Base-by-base conservation (phyloP, 192 early-diverging fungal genomes). In the Globomyces pollinis-pini region DNA sequence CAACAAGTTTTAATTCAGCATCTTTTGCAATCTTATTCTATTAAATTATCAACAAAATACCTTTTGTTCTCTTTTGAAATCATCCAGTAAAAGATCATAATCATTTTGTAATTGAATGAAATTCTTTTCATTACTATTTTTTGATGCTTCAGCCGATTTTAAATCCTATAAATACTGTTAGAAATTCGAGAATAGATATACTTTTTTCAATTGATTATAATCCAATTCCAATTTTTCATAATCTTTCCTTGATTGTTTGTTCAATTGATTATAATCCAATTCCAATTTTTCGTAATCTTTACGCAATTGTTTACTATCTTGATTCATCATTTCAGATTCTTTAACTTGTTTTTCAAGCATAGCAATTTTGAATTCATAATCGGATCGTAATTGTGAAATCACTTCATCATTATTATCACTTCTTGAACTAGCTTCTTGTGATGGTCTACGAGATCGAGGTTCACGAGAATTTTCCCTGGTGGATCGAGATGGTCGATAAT, bases 361-460 rank as follows among this genome's bases (percentile, higher is more conserved):
- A 21, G 56, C 61, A 36, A 68, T 63, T 41, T 51, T 36, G 33
- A 53, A 45, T 52, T 68, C 67, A 23, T 68, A 64, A 26, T 60
- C 54, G 38, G 24, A 31, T 28, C 49, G 20, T 13, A 64, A 26
- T 11, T 55, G 18, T 11, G 34, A 38, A 2, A 61, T 42, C 28
- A 56, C 55, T 23, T 36, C 24, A 33, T 34, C 50, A 33, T 0
- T 30, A 34, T 51, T 51, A 3, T 62, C 38, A 23, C 61, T 53
- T 16, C 11, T 34, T n/a, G n/a, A n/a, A n/a, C n/a, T n/a, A n/a
- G n/a, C n/a, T n/a, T n/a, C n/a, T 6, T 41, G 20, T 1, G 36
- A 62, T 13, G 55, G 55, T 1, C 8, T 26, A n/a, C 55, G 29
- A n/a, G 38, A 23, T 16, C 21, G n/a, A 23, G 55, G 31, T n/a